Evolutionary conservation across 257 asterid species (phyloP), one percentile per base, ranked within the genome.

Genomic region (Penstemon davidsonii): DNA sequence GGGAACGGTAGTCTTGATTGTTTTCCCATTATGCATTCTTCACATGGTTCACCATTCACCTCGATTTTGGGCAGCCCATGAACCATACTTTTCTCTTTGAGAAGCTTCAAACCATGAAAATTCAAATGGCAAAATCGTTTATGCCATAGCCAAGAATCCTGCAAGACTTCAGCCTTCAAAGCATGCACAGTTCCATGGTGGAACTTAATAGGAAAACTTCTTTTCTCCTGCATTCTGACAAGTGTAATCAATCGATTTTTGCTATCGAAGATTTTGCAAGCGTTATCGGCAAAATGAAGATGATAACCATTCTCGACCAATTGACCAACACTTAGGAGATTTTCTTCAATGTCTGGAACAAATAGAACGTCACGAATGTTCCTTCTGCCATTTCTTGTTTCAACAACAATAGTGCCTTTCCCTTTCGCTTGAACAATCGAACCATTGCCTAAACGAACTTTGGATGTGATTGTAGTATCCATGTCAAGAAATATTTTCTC

Each of bases 41-140:
- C 40, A 55, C 41, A 55, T 2, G 40, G 40, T 2, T 55, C 10
- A 4, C 3, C 7, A 4, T 55, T 33, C 0, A 18, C 11, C 10
- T 33, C 40, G 7, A 55, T 55, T 4, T 53, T 5, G 7, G 57
- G 33, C 8, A 53, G 2, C n/a, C 57, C 57, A 4, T 53, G 7
- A 10, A 53, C 57, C 57, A 53, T n/a, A 5, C 15, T 5, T n/a
- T 53, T 53, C 5, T 53, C 7, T 33, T 13, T 53, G 0, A n/a
- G 57, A 12, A 53, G 57, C 15, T 53, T 53, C 57, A n/a, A 13
- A 5, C 5, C 57, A 11, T 53, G 25, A 7, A 53, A 53, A 13
- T n/a, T 53, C 8, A 53, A 53, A 53, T 53, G 57, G 33, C 60
- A 55, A 55, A 18, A 55, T 8, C 60, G 19, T 11, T 55, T 55